These are phyloP conservation scores for Starmerella kuoi DNA, from an alignment of 805 yeast genomes.

Conservation along the genomic window DNA sequence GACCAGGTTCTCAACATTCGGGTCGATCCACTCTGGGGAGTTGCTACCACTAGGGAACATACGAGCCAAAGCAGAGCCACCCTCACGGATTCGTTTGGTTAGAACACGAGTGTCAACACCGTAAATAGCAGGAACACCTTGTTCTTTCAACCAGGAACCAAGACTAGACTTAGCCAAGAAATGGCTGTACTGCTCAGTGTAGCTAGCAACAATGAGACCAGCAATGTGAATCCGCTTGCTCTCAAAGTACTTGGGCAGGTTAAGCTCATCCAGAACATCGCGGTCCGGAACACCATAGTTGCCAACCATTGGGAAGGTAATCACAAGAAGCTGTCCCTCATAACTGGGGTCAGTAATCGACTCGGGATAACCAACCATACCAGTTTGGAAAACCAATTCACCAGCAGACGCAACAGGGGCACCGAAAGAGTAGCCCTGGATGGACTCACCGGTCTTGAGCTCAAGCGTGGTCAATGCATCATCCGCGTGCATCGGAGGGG, in stretches of 20 bases:
- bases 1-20: constrained; percentile 82
- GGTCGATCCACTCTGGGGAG: constrained; percentile 83
- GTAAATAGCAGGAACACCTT: constrained; percentile 88
- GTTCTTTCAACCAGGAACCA: constrained; percentile 84
- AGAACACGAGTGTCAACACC: constrained; percentile 95
- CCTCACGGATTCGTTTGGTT: constrained; percentile 83
- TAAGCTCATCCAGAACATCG: constrained; percentile 55
- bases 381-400: constrained; percentile 97
- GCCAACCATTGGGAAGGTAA: constrained; percentile 94
- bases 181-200: constrained; percentile 93
- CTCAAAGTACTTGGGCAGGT: constrained; percentile 85
- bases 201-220: constrained; percentile 91
- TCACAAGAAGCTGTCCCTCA: constrained; percentile 91
- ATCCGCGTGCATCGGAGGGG: constrained; percentile 78
- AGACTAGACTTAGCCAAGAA: constrained; percentile 83
- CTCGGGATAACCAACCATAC: constrained; percentile 99
- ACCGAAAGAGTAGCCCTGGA: constrained; percentile 96
- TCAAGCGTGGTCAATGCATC: constrained; percentile 79
- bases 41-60: constrained; percentile 44
- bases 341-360: constrained; percentile 96
- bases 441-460: constrained; percentile 69
- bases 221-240: constrained; percentile 87
- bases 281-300: constrained; percentile 98
- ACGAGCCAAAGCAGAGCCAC: constrained; percentile 90
- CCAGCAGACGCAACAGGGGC: constrained; percentile 83